A percentile compares a stretch with the other conserved stretches of the same genome.
Evolutionary conservation across 768 basidiomycete species (phyloP).

Genomic region (Daedalea quercina): DNA sequence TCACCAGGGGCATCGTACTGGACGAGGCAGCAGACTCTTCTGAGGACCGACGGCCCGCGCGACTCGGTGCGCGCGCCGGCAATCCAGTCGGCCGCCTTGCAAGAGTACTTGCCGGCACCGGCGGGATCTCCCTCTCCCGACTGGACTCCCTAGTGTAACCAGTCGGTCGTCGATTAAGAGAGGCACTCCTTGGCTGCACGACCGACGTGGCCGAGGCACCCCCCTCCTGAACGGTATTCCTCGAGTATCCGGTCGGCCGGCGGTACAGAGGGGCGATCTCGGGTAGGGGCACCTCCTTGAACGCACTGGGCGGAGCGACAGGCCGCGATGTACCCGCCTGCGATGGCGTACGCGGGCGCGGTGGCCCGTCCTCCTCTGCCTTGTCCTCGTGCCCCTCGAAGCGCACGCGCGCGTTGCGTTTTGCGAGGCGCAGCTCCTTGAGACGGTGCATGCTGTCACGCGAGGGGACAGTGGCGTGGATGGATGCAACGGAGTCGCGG

Average conservation of each 20-base stretch:
- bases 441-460: slow-evolving; percentile 13
- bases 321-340: not conserved
- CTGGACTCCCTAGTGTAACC: no score
- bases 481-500: not conserved
- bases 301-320: not conserved
- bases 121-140: no score
- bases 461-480: slow-evolving; percentile 1
- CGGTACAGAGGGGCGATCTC: not conserved
- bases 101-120: no score
- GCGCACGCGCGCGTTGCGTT: slow-evolving; percentile 19
- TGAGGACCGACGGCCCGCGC: not conserved
- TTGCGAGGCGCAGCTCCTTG: slow-evolving; percentile 17
- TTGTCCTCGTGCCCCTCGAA: slow-evolving; percentile 11
- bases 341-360: not conserved
- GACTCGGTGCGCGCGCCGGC: not conserved
- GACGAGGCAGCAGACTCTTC: not conserved
- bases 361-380: not conserved
- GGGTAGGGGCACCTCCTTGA: not conserved
- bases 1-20: not conserved
- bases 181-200: not conserved
- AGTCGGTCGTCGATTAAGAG: not conserved
- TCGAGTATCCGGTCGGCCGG: not conserved
- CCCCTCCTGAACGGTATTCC: not conserved
- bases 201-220: not conserved
- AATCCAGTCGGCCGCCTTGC: not conserved